These are phyloP conservation scores for Tolypocladium album DNA, from an alignment of 2,329 filamentous ascomycete genomes.

Conservation along the genomic window DNA sequence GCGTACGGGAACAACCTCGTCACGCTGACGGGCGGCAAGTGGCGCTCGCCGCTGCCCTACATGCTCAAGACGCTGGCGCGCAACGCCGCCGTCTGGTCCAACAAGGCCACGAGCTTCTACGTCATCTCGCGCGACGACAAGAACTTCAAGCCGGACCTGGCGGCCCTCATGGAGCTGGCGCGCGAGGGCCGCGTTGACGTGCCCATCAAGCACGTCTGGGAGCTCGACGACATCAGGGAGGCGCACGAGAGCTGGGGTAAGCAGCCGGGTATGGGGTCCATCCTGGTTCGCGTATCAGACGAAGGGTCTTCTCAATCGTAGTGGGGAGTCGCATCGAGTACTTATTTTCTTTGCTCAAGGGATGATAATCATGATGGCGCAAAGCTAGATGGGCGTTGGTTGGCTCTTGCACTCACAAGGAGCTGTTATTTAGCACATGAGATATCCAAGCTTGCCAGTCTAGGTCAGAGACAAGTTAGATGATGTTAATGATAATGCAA, in stretches of 20 bases:
- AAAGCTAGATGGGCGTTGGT: neutral
- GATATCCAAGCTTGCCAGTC: no score
- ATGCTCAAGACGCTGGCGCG: conserved; percentile 23
- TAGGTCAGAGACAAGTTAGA: neutral
- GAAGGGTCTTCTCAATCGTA: neutral
- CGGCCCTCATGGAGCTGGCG: conserved; percentile 18
- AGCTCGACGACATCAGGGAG: conserved; percentile 26
- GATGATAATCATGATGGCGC: neutral
- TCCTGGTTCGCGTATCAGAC: conserved; percentile 18
- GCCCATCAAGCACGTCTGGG: conserved; percentile 28
- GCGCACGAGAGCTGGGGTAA: conserved; percentile 26
- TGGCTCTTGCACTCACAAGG: neutral
- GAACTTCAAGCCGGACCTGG: conserved; percentile 19
- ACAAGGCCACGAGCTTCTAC: conserved; percentile 23
- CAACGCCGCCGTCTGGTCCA: conserved; percentile 13
- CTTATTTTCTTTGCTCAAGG: neutral
- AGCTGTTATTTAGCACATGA: neutral
- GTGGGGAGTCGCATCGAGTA: neutral
- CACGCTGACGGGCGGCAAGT: conserved; percentile 16
- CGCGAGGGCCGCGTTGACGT: conserved; percentile 19
- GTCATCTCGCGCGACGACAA: conserved; percentile 22
- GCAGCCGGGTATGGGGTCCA: conserved; percentile 22
- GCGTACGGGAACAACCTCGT: conserved; percentile 26
- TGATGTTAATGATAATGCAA: neutral
- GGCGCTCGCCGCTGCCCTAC: conserved; percentile 18